Conservation (phyloP, 1,284 basidiomycete genomes). For the Cutaneotrichosporon sp. region DNA sequence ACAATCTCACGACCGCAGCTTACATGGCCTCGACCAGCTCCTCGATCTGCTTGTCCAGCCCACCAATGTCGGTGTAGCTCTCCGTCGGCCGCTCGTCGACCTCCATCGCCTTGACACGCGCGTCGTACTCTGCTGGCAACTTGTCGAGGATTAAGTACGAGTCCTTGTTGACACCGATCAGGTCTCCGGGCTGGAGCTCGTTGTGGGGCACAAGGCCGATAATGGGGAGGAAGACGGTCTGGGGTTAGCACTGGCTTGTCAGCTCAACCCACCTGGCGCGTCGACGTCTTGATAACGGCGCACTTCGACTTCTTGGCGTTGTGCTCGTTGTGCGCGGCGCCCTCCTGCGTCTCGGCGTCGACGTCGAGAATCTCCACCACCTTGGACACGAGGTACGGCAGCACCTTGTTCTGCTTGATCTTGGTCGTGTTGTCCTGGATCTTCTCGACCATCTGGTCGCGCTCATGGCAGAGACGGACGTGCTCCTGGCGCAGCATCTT, state of each 20-base stretch:
- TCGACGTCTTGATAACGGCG: conserved; percentile 98
- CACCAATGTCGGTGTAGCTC: conserved; percentile 76
- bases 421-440: conserved; percentile 98
- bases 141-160: conserved; percentile 97
- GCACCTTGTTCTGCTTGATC: conserved; percentile 99
- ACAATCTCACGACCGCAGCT: conserved; percentile 16
- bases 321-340: conserved; percentile 89
- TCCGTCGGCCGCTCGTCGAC: conserved; percentile 80
- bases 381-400: conserved; percentile 97
- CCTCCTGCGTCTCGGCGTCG: conserved; percentile 91
- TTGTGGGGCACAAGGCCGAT: conserved; percentile 95
- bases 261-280: conserved; percentile 64
- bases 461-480: conserved; percentile 87
- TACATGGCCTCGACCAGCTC: conserved; percentile 74
- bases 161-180: conserved; percentile 99
- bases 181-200: conserved; percentile 82
- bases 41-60: conserved; percentile 78
- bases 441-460: conserved; percentile 95
- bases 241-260: conserved; percentile 19
- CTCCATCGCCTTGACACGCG: conserved; percentile 88
- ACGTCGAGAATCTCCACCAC: conserved; percentile 98
- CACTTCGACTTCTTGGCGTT: conserved; percentile 95
- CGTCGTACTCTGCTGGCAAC: conserved; percentile 72
- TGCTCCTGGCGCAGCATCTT: conserved; percentile 97
- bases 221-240: conserved; percentile 96